phyloP scores from a whole-genome alignment of 2,329 filamentous ascomycete genomes.

The Amauroascus niger region DNA sequence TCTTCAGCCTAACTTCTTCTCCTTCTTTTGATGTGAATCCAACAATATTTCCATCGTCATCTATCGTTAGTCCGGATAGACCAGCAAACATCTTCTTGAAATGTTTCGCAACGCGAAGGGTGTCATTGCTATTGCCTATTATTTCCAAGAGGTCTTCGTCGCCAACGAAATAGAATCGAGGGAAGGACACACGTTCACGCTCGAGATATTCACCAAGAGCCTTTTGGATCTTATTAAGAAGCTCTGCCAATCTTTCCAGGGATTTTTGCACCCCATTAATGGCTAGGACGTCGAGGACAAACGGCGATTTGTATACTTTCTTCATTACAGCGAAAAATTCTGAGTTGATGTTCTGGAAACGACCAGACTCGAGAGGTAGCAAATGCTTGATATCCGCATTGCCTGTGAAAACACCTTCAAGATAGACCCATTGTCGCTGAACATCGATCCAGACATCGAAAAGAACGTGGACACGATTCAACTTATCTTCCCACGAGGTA shows the following conservation, averaged over 20 bases:
- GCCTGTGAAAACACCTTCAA: slow-evolving; percentile 96
- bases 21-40: slow-evolving; percentile 94
- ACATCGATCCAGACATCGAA: slow-evolving; percentile 99
- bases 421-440: slow-evolving; percentile 98
- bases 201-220: slow-evolving; percentile 97
- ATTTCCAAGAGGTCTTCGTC: slow-evolving; percentile 98
- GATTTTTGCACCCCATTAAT: slow-evolving; percentile 96
- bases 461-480: slow-evolving; percentile 92
- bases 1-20: slow-evolving; percentile 77
- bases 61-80: slow-evolving; percentile 78
- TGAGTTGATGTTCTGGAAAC: slow-evolving; percentile 98
- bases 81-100: slow-evolving; percentile 99
- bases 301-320: slow-evolving; percentile 94
- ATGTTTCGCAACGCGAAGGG: slow-evolving; percentile 90
- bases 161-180: slow-evolving; percentile 97
- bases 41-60: slow-evolving; percentile 79
- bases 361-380: slow-evolving; percentile 86
- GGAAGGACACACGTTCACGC: slow-evolving; percentile 93
- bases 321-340: slow-evolving; percentile 99
- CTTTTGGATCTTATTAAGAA: slow-evolving; percentile 98
- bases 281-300: slow-evolving; percentile 88
- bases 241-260: slow-evolving; percentile 85
- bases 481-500: slow-evolving; percentile 90
- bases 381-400: slow-evolving; percentile 99
- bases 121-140: slow-evolving; percentile 98